Conservation (phyloP, 176 grass and related monocot species). For the Zizania latifolia region DNA sequence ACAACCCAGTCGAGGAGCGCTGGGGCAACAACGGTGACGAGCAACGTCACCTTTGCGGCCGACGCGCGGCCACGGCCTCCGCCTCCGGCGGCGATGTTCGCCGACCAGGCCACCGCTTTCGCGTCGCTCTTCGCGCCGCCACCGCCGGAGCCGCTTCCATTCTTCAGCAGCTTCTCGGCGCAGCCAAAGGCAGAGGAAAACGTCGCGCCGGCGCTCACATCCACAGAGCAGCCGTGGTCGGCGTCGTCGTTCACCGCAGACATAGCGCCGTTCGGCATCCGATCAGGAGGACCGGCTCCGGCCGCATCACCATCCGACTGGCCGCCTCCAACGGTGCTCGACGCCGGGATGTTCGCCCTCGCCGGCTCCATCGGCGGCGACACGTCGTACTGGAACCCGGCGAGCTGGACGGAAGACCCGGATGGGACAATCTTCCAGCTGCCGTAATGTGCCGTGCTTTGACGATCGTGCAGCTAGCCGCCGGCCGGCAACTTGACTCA, state of each 20-base stretch:
- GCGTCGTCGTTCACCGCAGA: not conserved
- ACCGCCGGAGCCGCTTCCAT: not conserved
- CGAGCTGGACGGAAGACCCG: slow-evolving; percentile 20
- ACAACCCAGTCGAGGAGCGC: not conserved
- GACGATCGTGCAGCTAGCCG: not conserved
- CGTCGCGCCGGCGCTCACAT: not conserved
- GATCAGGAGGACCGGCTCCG: not conserved
- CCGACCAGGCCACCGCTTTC: slow-evolving; percentile 6
- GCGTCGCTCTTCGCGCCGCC: slow-evolving; percentile 3
- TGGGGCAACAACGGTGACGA: too few species aligned
- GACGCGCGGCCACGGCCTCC: not conserved
- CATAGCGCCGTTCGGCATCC: not conserved
- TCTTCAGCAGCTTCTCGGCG: not conserved
- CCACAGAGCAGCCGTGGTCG: not conserved
- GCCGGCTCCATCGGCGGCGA: not conserved
- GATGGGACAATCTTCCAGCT: slow-evolving; percentile 1
- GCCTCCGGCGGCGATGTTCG: slow-evolving; percentile 14
- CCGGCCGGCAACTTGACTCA: not conserved
- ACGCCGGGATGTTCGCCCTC: slow-evolving; percentile 4
- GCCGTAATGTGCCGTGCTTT: not conserved
- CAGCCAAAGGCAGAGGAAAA: not conserved
- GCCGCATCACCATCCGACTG: not conserved
- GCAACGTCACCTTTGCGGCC: not conserved
- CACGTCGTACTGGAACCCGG: slow-evolving; percentile 13
- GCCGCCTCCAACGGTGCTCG: not conserved